Evolutionary conservation across 2,329 filamentous ascomycete genomes (phyloP).

Genomic region (Albifimbria verrucaria): DNA sequence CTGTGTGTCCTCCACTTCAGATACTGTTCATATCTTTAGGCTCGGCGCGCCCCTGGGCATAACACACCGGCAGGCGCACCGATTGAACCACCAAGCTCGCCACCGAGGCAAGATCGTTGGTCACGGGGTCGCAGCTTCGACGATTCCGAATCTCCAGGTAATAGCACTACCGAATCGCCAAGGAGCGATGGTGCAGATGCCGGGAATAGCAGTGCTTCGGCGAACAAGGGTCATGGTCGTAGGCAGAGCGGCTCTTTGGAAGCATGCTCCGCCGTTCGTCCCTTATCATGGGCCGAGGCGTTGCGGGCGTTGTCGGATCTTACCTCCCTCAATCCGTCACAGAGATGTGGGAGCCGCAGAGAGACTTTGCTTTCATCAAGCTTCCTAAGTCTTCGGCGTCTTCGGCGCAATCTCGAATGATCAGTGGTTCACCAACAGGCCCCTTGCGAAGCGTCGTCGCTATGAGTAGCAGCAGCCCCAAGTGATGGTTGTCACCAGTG

Average conservation of each 20-base stretch:
- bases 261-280: slow-evolving; percentile 92
- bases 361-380: slow-evolving; percentile 96
- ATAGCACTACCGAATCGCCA: slow-evolving; percentile 51
- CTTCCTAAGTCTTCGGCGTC: slow-evolving; percentile 60
- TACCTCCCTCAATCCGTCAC: slow-evolving; percentile 92
- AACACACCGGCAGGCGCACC: slow-evolving; percentile 31
- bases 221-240: slow-evolving; percentile 35
- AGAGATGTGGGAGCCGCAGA: slow-evolving; percentile 93
- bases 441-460: slow-evolving; percentile 89
- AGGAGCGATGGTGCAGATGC: slow-evolving; percentile 45
- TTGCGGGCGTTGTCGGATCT: slow-evolving; percentile 84
- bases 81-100: slow-evolving; percentile 36
- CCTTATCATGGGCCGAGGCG: slow-evolving; percentile 84
- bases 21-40: slow-evolving; percentile 96
- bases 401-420: slow-evolving; percentile 12
- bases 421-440: slow-evolving; percentile 31
- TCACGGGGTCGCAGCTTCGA: slow-evolving; percentile 52
- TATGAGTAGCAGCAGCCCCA: slow-evolving; percentile 94
- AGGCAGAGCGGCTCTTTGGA: slow-evolving; percentile 73
- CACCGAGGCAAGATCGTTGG: slow-evolving; percentile 50
- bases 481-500: slow-evolving; percentile 96
- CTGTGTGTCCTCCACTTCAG: slow-evolving; percentile 92
- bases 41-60: slow-evolving; percentile 51
- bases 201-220: slow-evolving; percentile 20
- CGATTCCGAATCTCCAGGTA: slow-evolving; percentile 31